Base-by-base conservation (phyloP, 2,329 filamentous ascomycete genomes). In the Aaosphaeria pasadenensis region DNA sequence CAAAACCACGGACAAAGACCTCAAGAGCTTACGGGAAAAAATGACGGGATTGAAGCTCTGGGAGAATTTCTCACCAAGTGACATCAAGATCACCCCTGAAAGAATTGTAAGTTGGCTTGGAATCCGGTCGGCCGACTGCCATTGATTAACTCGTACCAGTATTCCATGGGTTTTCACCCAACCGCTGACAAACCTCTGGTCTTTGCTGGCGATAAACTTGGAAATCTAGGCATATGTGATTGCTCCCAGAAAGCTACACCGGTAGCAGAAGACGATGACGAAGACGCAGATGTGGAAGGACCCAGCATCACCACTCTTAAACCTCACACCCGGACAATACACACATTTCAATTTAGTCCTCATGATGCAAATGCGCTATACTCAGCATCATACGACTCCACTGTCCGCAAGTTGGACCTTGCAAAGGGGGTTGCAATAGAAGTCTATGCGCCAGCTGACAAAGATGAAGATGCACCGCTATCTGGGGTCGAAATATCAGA, bases 141-240 rank as follows among this genome's bases (percentile, higher is more conserved):
- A 47, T 29, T 7, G 3, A 42, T 24, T 40, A 17, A 24, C 33
- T 9, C n/a, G 33, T 9, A 5, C n/a, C 43, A 58, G 11, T 99
- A 97, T 63, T 81, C 88, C 0, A 83, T 97, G 59, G 85, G 86
- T 0, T 92, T 99, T 58, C 94, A 99, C 60, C 94, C 94, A 0
- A 91, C 85, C 0, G 78, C 85, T 49, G 84, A 91, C 3, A 97
- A 97, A 61, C 85, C 91, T 0, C 77, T 99, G 3, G 80, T 97
- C 1, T 95, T 99, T 64, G 92, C 92, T 0, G 92, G 92, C 7
- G 94, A 99, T 62, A 99, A 99, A 67, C 81, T 95, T 55, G 92
- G 94, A 1, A 88, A 90, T 28, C 78, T 97, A 49, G 94, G 94
- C 0, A 83, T 99, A 1, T 92, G 96, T 46, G 92, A 99, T 64